These are phyloP conservation scores for Chalaropsis thielavioides DNA, from an alignment of 2,329 filamentous ascomycete genomes.

Conservation along the genomic window DNA sequence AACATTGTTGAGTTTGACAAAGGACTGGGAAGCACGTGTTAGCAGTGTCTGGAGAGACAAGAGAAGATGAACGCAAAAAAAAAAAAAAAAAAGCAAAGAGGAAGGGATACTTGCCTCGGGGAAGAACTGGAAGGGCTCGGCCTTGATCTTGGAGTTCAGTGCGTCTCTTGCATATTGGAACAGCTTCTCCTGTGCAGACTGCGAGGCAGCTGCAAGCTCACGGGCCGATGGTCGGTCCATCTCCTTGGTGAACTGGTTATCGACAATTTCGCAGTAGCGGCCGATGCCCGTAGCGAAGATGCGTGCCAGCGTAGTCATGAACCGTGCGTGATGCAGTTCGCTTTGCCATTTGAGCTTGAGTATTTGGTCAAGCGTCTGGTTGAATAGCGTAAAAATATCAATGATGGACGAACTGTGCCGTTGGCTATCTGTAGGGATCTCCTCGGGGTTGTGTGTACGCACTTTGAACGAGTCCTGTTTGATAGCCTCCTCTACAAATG, in stretches of 20 bases:
- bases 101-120: constrained; percentile 53
- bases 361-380: constrained; percentile 78
- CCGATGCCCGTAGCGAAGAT: constrained; percentile 70
- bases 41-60: constrained; percentile 20
- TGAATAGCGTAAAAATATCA: constrained; percentile 88
- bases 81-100: neutral
- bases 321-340: constrained; percentile 83
- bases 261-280: constrained; percentile 81
- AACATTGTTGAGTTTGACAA: constrained; percentile 96
- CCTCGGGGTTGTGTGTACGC: constrained; percentile 46
- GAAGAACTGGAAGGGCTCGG: constrained; percentile 94
- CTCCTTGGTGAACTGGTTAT: constrained; percentile 71
- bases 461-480: constrained; percentile 80
- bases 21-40: constrained; percentile 45
- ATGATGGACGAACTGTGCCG: constrained; percentile 87
- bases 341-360: constrained; percentile 82
- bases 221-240: constrained; percentile 87
- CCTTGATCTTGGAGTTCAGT: constrained; percentile 80
- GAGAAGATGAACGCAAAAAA: neutral
- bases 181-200: constrained; percentile 82
- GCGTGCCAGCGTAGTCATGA: constrained; percentile 87
- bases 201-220: constrained; percentile 62
- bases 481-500: constrained; percentile 79
- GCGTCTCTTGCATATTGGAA: constrained; percentile 88
- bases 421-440: constrained; percentile 59